Percentiles rank a stretch among this genome's conserved stretches.
Conservation (phyloP, 2,329 filamentous ascomycete species). For the Biscogniauxia sp. region DNA sequence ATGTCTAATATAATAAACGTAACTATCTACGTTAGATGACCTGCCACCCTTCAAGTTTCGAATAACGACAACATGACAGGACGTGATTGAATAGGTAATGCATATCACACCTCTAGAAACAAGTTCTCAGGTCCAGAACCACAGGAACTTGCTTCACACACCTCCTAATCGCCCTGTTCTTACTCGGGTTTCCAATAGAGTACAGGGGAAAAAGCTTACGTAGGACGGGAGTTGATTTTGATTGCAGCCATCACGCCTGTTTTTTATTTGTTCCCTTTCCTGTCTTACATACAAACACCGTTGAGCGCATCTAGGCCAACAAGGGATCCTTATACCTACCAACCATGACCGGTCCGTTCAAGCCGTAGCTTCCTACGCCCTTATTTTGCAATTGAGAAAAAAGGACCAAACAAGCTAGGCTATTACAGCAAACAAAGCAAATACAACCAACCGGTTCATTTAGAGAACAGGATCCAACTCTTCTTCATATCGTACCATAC, state of each 20-base stretch:
- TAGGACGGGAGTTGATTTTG: background rate
- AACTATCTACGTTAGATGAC: too few relatives aligned
- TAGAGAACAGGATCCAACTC: background rate
- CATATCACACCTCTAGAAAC: background rate
- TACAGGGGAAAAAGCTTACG: background rate
- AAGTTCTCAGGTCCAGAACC: background rate
- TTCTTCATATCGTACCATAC: too few relatives aligned
- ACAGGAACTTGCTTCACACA: background rate
- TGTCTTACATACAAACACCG: background rate
- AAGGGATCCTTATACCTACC: background rate
- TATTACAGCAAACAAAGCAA: background rate
- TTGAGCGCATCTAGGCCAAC: background rate
- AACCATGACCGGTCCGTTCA: background rate
- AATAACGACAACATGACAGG: background rate
- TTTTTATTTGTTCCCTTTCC: background rate
- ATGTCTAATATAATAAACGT: too few relatives aligned
- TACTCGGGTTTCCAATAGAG: background rate
- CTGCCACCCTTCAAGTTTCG: background rate
- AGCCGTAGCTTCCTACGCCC: background rate
- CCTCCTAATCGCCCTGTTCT: background rate
- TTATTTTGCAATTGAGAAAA: background rate
- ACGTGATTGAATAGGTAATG: background rate
- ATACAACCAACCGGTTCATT: background rate
- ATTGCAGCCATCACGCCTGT: background rate
- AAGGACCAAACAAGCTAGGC: background rate